Evolutionary conservation across 805 yeast genomes (phyloP), one percentile per base, ranked within the genome.

Genomic region (Lachancea thermotolerans): DNA sequence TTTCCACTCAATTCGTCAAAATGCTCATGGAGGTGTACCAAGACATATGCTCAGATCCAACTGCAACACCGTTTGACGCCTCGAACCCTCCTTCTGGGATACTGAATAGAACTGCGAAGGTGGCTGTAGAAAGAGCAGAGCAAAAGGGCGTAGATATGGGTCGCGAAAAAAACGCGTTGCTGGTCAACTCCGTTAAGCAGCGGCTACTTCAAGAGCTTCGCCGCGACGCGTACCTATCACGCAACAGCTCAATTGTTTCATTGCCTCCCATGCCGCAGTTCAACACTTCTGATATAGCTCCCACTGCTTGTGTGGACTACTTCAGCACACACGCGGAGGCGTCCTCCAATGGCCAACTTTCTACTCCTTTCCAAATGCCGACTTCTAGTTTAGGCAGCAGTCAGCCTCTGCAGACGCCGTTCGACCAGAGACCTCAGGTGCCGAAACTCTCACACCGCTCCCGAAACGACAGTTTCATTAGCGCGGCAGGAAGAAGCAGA

Each of bases 11-110:
- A 5, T 77, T 77, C 50, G 78, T 78, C 51, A 66, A 63, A 17
- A 54, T 74, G 11, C 59, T 81, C 18, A 54, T 71, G 53, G 69
- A 68, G 34, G 66, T 70, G 4, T 80, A 79, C 54, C 75, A 74
- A 42, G 55, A 65, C 8, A 68, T 75, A 45, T 71, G 75, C 12
- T 69, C 69, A 39, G 78, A 74, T 53, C 88, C 89, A 6, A 75
- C 78, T 30, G 68, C 73, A 7, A 82, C 90, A 0, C 90, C 90
- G 0, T 82, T 82, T 56, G 81, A 81, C 50, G 74, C 77, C 14
- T 59, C 69, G 35, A 74, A 75, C 54, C 89, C 88, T 7, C 88
- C 89, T 0, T 72, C 81, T 1, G 88, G 88, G 1, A 72, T 82
- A 3, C 69, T 81, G 16, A 78, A 79, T 35, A 70, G 71, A 43